Base-by-base conservation (phyloP, 2,329 filamentous ascomycete genomes). In the Hypoxylon sp. region DNA sequence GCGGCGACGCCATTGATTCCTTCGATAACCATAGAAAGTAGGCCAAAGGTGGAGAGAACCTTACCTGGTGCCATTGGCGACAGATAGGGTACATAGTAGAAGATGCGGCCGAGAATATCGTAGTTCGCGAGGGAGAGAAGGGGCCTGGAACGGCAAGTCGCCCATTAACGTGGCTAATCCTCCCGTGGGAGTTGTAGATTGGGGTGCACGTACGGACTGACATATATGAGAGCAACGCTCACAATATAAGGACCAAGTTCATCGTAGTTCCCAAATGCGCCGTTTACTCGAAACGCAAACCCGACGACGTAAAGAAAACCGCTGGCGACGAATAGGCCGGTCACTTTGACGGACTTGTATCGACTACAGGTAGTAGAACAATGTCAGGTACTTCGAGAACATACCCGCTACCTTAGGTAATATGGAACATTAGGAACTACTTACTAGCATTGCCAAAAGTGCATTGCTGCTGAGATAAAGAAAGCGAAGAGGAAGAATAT, bases 111-210 rank as follows among this genome's bases (percentile, higher is more conserved):
- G 24, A 91, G 84, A 61, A 90, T 84, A 71, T 88, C 84, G 77
- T 90, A 91, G 74, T 90, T 89, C 61, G 86, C 84, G 2, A 88
- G 81, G 58, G 88, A 87, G 44, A 90, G 84, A 2, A 90, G 81
- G 0, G 88, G 88, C 14, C 85, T 85, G 26, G n/a, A 17, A 35
- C n/a, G 1, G 1, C 2, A 48, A 13, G n/a, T 26, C n/a, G 0
- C 0, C 3, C 14, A 13, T 54, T 8, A 24, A n/a, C 14, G 39
- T 22, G 8, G 17, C 37, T 24, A 4, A 3, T 47, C 6, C 9
- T 46, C 37, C 24, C 19, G 9, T 33, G 13, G 17, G 5, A 2
- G 29, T 33, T 29, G 17, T 2, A 14, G 24, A 5, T n/a, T 3
- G 39, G 19, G 9, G 35, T 42, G 13, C 29, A 59, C 68, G 2